A percentile compares a stretch with the other conserved stretches of the same genome.
These are phyloP conservation scores for Thalassiosira profunda DNA, from an alignment of 108 stramenopile species.

Conservation along the genomic window DNA sequence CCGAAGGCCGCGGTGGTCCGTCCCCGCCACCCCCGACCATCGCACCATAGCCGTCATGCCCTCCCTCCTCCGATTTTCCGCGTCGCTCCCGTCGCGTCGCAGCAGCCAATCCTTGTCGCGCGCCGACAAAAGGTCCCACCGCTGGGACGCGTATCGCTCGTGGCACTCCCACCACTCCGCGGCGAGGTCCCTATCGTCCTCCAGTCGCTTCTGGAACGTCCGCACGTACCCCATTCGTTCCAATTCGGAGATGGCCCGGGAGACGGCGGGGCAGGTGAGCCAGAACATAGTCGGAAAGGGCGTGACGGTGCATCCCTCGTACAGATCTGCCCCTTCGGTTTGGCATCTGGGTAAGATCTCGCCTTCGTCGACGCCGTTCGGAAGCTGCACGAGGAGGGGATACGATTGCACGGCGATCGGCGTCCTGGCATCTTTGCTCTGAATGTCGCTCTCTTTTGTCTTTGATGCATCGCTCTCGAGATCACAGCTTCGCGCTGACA, in stretches of 20 bases:
- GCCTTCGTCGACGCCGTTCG: not conserved
- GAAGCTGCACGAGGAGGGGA: conserved; percentile 45
- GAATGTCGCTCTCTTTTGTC: conserved; percentile 20
- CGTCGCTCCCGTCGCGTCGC: not conserved
- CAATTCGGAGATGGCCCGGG: conserved; percentile 62
- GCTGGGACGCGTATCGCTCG: conserved; percentile 54
- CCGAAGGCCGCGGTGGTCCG: conserved; percentile 40
- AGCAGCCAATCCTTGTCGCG: conserved; percentile 54
- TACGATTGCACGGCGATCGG: conserved; percentile 78
- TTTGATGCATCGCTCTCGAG: not conserved
- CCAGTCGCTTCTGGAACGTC: conserved; percentile 49
- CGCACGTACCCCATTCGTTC: conserved; percentile 63
- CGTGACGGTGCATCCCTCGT: conserved; percentile 35
- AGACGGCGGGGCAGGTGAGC: conserved; percentile 68
- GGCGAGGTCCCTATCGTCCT: conserved; percentile 23
- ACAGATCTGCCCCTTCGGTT: too few species aligned
- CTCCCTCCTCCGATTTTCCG: conserved; percentile 14
- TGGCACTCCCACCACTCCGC: conserved; percentile 50
- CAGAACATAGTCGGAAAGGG: conserved; percentile 85
- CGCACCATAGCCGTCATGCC: conserved; percentile 64
- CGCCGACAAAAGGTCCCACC: conserved; percentile 59
- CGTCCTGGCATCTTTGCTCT: conserved; percentile 19
- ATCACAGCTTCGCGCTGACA: conserved; percentile 54
- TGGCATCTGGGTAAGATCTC: too few species aligned
- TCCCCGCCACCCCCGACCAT: conserved; percentile 77